Percentiles rank a stretch among this genome's conserved stretches.
phyloP scores from a whole-genome alignment of 2,329 filamentous ascomycete genomes.

The Fusarium luffae region DNA sequence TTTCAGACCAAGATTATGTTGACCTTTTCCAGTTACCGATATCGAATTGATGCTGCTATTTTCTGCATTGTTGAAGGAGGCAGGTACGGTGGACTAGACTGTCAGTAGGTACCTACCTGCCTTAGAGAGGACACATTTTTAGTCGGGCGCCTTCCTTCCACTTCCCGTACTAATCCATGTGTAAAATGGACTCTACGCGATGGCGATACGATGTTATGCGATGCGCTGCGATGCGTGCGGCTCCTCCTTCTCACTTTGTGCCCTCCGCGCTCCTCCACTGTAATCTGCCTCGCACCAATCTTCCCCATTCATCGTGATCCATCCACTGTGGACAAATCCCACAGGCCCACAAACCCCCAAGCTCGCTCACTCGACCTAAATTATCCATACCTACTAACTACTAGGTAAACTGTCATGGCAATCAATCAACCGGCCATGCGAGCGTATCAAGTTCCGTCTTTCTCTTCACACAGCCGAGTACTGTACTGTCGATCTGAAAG shows the following conservation, averaged over 20 bases:
- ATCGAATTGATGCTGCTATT: not conserved
- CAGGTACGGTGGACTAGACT: conserved; percentile 1
- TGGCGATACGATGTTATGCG: not conserved
- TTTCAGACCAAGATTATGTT: conserved; percentile 9
- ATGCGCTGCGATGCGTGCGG: conserved; percentile 23
- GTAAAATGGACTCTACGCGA: not conserved
- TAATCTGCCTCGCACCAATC: conserved; percentile 36
- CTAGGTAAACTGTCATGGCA: not conserved
- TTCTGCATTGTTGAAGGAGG: conserved; percentile 15
- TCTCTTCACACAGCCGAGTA: not conserved
- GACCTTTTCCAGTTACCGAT: not conserved
- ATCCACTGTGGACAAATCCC: conserved; percentile 43
- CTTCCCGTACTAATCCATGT: not conserved
- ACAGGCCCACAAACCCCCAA: conserved; percentile 33
- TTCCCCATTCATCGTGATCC: conserved; percentile 36
- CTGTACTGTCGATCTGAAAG: conserved; percentile 1
- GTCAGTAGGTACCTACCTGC: not conserved
- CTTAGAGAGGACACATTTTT: not conserved
- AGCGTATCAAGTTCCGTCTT: conserved; percentile 15
- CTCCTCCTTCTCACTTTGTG: conserved; percentile 38
- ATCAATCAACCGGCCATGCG: conserved; percentile 17
- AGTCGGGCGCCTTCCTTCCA: conserved; percentile 8
- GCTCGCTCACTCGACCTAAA: conserved; percentile 20
- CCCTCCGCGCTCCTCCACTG: conserved; percentile 29
- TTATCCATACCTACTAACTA: not conserved